Percentiles rank a stretch among this genome's conserved stretches.
These are phyloP conservation scores for Rhodotorula paludigena DNA, from an alignment of 768 basidiomycete genomes.

Conservation along the genomic window DNA sequence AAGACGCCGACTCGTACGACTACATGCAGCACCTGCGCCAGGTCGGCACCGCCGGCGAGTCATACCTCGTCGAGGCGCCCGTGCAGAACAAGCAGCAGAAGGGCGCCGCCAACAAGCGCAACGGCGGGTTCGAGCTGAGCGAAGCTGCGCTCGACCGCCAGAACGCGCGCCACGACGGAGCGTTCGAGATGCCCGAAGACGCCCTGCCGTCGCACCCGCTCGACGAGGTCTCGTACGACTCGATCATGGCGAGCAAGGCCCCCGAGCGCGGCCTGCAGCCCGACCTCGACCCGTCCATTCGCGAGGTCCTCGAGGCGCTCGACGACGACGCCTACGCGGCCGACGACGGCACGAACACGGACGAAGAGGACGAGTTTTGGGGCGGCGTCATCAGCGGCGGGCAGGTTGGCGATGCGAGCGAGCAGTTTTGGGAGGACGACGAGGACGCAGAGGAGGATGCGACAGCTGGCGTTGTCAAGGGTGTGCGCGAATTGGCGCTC, in stretches of 20 bases:
- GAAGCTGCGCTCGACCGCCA: conserved; percentile 50
- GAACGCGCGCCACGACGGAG: conserved; percentile 56
- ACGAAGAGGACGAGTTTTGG: conserved; percentile 60
- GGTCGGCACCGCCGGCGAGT: conserved; percentile 70
- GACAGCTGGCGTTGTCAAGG: conserved; percentile 13
- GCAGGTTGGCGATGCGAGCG: conserved; percentile 52
- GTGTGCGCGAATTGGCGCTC: conserved; percentile 50
- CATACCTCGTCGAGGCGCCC: conserved; percentile 73
- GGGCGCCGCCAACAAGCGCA: conserved; percentile 47
- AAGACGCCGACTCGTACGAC: conserved; percentile 85
- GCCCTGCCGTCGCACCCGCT: conserved; percentile 71
- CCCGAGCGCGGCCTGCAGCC: conserved; percentile 70
- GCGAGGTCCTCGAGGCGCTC: conserved; percentile 86
- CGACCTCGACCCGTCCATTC: conserved; percentile 90
- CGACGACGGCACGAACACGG: conserved; percentile 58
- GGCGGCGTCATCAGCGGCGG: conserved; percentile 37
- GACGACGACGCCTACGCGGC: conserved; percentile 92
- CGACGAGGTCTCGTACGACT: conserved; percentile 54
- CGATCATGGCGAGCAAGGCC: background rate
- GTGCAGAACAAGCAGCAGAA: conserved; percentile 46
- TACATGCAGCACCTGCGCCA: conserved; percentile 93
- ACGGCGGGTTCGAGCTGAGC: conserved; percentile 53
- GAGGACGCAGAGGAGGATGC: conserved; percentile 31
- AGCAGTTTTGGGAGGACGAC: conserved; percentile 46
- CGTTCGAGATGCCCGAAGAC: conserved; percentile 58